These are phyloP conservation scores for Lasiodiplodia sp. DNA, from an alignment of 2,329 filamentous ascomycete species.

Conservation along the genomic window DNA sequence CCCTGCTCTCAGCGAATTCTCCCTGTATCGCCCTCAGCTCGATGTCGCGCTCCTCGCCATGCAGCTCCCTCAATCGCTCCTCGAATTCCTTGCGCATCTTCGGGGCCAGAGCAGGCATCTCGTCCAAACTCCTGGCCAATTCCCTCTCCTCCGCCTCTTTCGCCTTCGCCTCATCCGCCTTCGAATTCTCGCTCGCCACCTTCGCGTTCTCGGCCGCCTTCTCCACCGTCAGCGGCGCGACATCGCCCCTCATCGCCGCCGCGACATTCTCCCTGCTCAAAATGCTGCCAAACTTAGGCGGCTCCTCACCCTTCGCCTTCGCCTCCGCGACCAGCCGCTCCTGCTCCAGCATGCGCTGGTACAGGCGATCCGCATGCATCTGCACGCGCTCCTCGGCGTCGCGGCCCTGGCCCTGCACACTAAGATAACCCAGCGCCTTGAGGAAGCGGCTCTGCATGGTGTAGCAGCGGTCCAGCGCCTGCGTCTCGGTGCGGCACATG, in stretches of 20 bases:
- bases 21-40: conserved; percentile 45
- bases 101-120: conserved; percentile 43
- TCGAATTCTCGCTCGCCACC: background rate
- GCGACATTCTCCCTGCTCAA: conserved; percentile 42
- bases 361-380: conserved; percentile 92
- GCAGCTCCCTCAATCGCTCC: conserved; percentile 41
- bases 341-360: conserved; percentile 84
- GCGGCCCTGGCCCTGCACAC: conserved; percentile 67
- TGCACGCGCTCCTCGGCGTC: conserved; percentile 85
- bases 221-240: background rate
- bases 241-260: conserved; percentile 17
- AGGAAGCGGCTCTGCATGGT: conserved; percentile 90
- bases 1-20: conserved; percentile 39
- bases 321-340: conserved; percentile 77
- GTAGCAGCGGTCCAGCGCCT: conserved; percentile 84
- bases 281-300: conserved; percentile 67
- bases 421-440: conserved; percentile 87
- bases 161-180: conserved; percentile 26
- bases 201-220: background rate
- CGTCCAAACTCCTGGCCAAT: conserved; percentile 32
- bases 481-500: conserved; percentile 81
- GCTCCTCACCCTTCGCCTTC: conserved; percentile 60
- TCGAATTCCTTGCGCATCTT: conserved; percentile 43
- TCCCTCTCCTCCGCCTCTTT: conserved; percentile 44
- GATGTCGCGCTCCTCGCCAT: conserved; percentile 42